These are phyloP conservation scores for Vitis amurensis DNA, from an alignment of 164 flowering plant genomes.

Conservation along the genomic window DNA sequence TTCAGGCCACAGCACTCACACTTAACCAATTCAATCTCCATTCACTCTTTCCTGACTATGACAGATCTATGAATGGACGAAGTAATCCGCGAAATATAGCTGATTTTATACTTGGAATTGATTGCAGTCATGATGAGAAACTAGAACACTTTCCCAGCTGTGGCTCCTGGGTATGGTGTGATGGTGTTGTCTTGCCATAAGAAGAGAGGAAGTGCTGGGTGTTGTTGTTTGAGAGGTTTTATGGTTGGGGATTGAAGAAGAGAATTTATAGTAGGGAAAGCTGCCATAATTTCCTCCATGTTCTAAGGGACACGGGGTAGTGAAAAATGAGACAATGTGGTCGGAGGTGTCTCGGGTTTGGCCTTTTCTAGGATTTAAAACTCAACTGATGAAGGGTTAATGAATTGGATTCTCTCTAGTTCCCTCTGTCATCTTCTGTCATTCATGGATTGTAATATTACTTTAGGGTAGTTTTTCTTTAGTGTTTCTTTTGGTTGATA, in stretches of 20 bases:
- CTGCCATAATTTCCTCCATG: conserved; percentile 84
- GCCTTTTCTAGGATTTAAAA: conserved; percentile 28
- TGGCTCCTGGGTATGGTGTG: conserved; percentile 14
- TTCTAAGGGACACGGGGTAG: conserved; percentile 66
- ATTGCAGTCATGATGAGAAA: conserved; percentile 21
- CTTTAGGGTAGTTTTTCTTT: conserved; percentile 13
- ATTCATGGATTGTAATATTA: neutral
- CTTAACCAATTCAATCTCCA: conserved; percentile 80
- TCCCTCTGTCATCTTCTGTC: conserved; percentile 5
- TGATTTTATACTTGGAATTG: conserved; percentile 21
- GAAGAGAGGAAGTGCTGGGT: conserved; percentile 13
- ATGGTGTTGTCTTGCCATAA: conserved; percentile 8
- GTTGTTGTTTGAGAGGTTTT: conserved; percentile 17
- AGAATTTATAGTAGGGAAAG: conserved; percentile 21
- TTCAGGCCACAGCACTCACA: conserved; percentile 95
- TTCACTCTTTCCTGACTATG: conserved; percentile 9
- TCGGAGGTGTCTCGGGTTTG: conserved; percentile 36
- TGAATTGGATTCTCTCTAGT: conserved; percentile 13
- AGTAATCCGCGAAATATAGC: neutral
- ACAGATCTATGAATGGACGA: neutral
- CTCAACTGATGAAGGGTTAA: neutral
- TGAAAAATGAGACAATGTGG: conserved; percentile 59
- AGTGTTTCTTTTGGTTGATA: conserved; percentile 7
- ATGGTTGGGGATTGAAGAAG: conserved; percentile 22
- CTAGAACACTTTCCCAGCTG: conserved; percentile 9